Conservation (phyloP, 345 rosid species). For the Rhodamnia argentea region DNA sequence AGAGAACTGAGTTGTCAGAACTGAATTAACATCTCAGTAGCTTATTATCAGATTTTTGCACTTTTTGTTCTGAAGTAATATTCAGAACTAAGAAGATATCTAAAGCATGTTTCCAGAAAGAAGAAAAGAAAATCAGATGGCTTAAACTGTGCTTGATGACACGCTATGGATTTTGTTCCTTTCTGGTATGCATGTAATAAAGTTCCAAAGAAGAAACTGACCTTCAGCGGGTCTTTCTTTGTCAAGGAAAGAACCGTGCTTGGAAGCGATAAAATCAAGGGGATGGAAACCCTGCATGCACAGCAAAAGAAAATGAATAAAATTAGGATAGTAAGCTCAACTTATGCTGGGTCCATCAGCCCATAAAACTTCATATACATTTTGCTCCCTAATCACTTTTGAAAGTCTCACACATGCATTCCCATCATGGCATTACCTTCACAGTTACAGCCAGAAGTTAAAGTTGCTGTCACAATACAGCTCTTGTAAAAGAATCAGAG, state of each 20-base stretch:
- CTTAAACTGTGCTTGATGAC: background rate
- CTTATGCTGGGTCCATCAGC: background rate
- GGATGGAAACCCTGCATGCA: slow-evolving; percentile 61
- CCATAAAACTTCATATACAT: background rate
- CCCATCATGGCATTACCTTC: background rate
- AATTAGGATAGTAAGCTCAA: background rate
- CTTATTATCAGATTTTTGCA: background rate
- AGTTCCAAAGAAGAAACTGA: slow-evolving; percentile 1
- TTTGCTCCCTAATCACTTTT: background rate
- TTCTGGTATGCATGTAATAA: background rate
- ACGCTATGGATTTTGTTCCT: background rate
- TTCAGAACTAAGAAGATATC: background rate
- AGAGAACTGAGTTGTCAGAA: background rate
- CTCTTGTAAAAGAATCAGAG: background rate
- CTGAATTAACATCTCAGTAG: background rate
- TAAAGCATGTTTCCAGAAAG: background rate
- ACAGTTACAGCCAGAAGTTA: background rate
- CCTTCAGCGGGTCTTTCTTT: slow-evolving; percentile 65
- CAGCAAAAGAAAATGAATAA: slow-evolving; percentile 1
- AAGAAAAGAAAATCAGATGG: background rate
- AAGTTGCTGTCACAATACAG: background rate
- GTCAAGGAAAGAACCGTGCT: slow-evolving; percentile 75
- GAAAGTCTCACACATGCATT: background rate
- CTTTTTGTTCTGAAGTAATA: background rate
- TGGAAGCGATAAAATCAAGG: slow-evolving; percentile 79